A percentile compares a stretch with the other conserved stretches of the same genome.
Conservation (phyloP, 345 rosid genomes). For the Sisymbrium irio region DNA sequence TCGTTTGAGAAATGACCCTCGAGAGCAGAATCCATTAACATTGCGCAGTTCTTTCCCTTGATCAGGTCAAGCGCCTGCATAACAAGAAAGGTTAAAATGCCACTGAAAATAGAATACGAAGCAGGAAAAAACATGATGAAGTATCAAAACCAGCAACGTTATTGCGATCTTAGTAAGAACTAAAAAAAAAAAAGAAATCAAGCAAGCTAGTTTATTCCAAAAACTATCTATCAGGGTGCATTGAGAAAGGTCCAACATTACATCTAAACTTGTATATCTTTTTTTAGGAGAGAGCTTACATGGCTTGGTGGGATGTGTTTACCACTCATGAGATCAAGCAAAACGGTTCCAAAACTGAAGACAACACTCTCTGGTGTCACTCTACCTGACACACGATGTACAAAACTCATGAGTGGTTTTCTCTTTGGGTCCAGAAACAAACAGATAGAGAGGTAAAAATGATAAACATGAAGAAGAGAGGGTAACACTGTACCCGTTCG, state of each 20-base stretch:
- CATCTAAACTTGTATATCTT: not conserved
- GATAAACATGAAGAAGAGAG: not conserved
- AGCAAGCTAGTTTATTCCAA: not conserved
- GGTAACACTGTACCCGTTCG: conserved; percentile 72
- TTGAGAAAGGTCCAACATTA: conserved; percentile 4
- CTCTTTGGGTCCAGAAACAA: not conserved
- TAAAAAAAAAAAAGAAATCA: too few relatives aligned
- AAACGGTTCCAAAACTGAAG: conserved; percentile 92
- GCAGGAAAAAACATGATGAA: conserved; percentile 10
- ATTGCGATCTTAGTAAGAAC: not conserved
- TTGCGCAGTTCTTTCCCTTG: conserved; percentile 78
- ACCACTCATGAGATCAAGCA: conserved; percentile 95
- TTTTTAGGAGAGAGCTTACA: conserved; percentile 43
- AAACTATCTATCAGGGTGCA: not conserved
- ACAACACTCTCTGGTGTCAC: conserved; percentile 94
- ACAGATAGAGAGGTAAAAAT: not conserved
- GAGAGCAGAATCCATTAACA: conserved; percentile 95
- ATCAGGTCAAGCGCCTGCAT: conserved; percentile 94
- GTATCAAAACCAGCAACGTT: not conserved
- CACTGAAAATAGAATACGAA: not conserved
- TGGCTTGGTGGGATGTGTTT: conserved; percentile 99
- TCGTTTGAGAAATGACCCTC: conserved; percentile 92
- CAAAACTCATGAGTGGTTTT: not conserved
- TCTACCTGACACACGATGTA: conserved; percentile 60
- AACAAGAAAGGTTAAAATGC: not conserved